A percentile compares a stretch with the other conserved stretches of the same genome.
Evolutionary conservation across 1,284 basidiomycete species (phyloP).

Genomic region (Rhodotorula sp.): DNA sequence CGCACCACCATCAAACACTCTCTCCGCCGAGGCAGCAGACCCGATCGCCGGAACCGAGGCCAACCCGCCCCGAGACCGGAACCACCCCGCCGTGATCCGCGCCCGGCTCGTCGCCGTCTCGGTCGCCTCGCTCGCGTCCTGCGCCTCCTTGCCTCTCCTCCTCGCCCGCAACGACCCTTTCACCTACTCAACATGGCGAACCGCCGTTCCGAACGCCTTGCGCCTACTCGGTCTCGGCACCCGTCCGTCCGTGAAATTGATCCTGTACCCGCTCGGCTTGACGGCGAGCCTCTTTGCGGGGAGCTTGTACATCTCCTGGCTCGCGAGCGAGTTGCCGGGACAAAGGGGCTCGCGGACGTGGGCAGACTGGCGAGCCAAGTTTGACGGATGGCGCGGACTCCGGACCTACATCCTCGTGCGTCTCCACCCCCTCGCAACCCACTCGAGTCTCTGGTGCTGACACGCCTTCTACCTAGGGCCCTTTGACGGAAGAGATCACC

Average conservation of each 20-base stretch:
- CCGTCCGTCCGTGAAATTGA: constrained; percentile 17
- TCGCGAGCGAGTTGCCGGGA: constrained; percentile 62
- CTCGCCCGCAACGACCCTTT: constrained; percentile 3
- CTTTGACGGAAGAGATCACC: constrained; percentile 87
- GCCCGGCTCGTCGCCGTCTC: constrained; percentile 64
- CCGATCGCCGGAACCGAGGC: constrained; percentile 1
- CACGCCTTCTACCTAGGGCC: constrained; percentile 60
- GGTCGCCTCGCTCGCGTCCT: constrained; percentile 60
- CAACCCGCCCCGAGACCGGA: constrained; percentile 58
- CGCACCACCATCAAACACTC: background rate
- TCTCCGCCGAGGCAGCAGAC: background rate
- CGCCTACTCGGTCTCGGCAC: constrained; percentile 44
- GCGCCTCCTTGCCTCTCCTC: constrained; percentile 46
- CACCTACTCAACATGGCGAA: background rate
- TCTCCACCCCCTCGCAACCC: constrained; percentile 39
- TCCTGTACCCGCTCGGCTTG: constrained; percentile 49
- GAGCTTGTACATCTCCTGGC: constrained; percentile 67
- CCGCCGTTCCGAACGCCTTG: constrained; percentile 42
- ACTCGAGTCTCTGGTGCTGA: background rate
- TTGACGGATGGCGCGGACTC: constrained; percentile 60
- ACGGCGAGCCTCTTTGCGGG: constrained; percentile 80
- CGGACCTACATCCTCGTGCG: constrained; percentile 78
- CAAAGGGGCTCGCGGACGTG: constrained; percentile 55
- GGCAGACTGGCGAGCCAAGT: constrained; percentile 48
- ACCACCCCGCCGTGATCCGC: constrained; percentile 71